Conservation (phyloP, 2,329 filamentous ascomycete species). For the Neofusicoccum ribis region DNA sequence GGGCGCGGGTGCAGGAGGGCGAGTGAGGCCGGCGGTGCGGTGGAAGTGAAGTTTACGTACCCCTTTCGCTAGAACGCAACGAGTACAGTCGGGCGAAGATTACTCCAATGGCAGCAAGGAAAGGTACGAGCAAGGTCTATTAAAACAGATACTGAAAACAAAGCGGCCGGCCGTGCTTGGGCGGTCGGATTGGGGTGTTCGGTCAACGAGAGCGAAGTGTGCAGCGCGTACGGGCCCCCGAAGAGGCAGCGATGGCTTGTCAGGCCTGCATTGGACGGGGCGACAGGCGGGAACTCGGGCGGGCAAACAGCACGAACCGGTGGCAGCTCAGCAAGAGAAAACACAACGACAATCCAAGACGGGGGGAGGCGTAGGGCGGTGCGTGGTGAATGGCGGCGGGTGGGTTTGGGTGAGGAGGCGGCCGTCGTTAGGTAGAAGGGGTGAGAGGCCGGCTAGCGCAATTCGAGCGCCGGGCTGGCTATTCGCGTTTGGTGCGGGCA, state of each 20-base stretch:
- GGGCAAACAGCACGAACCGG: constrained; percentile 13
- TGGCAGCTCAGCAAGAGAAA: constrained; percentile 9
- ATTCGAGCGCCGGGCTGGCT: constrained; percentile 11
- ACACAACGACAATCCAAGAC: constrained; percentile 16
- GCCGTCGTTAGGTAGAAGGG: constrained; percentile 16
- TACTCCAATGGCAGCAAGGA: constrained; percentile 30
- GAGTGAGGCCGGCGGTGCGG: constrained; percentile 25
- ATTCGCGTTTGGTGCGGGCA: constrained; percentile 5
- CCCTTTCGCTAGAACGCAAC: constrained; percentile 26
- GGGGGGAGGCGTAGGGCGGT: constrained; percentile 6
- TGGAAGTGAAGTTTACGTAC: constrained; percentile 28
- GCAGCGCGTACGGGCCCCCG: constrained; percentile 17
- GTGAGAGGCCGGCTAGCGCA: constrained; percentile 13
- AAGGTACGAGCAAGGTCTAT: constrained; percentile 31
- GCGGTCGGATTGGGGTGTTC: constrained; percentile 2
- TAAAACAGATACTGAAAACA: constrained; percentile 41
- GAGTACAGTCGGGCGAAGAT: constrained; percentile 26
- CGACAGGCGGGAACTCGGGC: constrained; percentile 11
- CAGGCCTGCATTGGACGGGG: constrained; percentile 21
- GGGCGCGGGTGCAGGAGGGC: constrained; percentile 24
- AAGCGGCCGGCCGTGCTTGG: constrained; percentile 27
- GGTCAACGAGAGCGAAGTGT: constrained; percentile 18
- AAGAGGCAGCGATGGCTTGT: constrained; percentile 20
- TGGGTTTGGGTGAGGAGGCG: constrained; percentile 17
- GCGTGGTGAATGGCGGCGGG: constrained; percentile 10